A percentile compares a stretch with the other conserved stretches of the same genome.
Conservation (phyloP, 2,329 filamentous ascomycete genomes). For the Alternaria ventricosa region DNA sequence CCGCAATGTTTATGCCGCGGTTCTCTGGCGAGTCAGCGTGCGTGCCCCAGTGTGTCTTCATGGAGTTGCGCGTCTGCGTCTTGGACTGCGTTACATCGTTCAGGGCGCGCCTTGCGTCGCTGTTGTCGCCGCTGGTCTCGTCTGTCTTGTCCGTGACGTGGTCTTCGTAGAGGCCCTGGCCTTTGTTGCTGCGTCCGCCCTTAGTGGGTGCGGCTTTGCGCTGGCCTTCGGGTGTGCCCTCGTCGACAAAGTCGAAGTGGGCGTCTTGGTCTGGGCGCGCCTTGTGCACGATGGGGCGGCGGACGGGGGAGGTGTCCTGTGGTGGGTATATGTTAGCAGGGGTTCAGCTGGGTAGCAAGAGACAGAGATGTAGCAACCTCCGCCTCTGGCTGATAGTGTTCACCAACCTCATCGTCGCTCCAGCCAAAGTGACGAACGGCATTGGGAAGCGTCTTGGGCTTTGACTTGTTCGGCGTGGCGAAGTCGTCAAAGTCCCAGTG, state of each 20-base stretch:
- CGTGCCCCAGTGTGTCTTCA: conserved; percentile 43
- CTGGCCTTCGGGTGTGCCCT: conserved; percentile 65
- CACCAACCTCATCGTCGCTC: conserved; percentile 69
- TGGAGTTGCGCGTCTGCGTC: conserved; percentile 65
- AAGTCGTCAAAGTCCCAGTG: conserved; percentile 92
- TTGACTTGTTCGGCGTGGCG: conserved; percentile 77
- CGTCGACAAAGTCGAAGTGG: conserved; percentile 85
- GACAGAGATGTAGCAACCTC: conserved; percentile 14
- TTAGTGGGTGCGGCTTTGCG: conserved; percentile 48
- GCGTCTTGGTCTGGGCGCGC: conserved; percentile 79
- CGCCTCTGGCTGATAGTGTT: conserved; percentile 23
- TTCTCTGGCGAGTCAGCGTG: conserved; percentile 38
- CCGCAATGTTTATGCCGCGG: conserved; percentile 46
- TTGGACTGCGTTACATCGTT: conserved; percentile 74
- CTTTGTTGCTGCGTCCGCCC: conserved; percentile 67
- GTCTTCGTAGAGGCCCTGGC: conserved; percentile 77
- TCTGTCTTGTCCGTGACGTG: conserved; percentile 64
- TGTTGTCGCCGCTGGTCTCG: conserved; percentile 57
- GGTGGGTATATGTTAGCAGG: conserved; percentile 25
- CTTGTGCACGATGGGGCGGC: conserved; percentile 66
- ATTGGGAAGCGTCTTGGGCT: conserved; percentile 67
- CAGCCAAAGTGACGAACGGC: conserved; percentile 78
- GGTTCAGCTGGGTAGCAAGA: background rate
- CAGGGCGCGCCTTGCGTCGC: conserved; percentile 56
- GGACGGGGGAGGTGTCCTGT: conserved; percentile 65